phyloP scores from a whole-genome alignment of 192 early-diverging fungal species.

The Coemansia sp. region DNA sequence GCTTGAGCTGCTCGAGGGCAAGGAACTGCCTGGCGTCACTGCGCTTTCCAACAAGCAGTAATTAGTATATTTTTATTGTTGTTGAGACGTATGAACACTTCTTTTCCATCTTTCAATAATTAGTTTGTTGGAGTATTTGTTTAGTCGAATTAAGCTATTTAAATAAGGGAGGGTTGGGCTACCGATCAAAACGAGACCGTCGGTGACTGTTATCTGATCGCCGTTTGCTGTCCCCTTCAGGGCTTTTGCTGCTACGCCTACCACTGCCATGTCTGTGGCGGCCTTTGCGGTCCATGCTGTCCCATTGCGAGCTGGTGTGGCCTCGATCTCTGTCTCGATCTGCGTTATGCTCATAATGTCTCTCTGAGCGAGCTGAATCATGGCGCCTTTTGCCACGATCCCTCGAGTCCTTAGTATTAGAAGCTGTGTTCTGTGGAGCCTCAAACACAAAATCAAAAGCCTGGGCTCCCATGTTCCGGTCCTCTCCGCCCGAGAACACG shows the following conservation, averaged over 20 bases:
- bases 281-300: not conserved
- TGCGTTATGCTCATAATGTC: not conserved
- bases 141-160: not conserved
- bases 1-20: slow-evolving; percentile 95
- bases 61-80: not conserved
- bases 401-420: not conserved
- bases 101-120: not conserved
- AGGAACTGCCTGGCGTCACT: slow-evolving; percentile 77
- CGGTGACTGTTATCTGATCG: not conserved
- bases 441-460: slow-evolving; percentile 47
- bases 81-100: too few species aligned
- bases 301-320: not conserved
- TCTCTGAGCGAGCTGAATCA: too few species aligned
- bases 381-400: too few species aligned
- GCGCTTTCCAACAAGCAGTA: slow-evolving; percentile 65
- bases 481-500: not conserved
- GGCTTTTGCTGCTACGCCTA: slow-evolving; percentile 9
- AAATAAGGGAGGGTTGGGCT: not conserved
- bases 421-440: not conserved
- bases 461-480: not conserved
- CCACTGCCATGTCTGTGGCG: not conserved
- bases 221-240: not conserved
- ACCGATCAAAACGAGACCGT: slow-evolving; percentile 1
- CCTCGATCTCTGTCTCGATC: not conserved
- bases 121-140: too few species aligned